Evolutionary conservation across 1,284 basidiomycete species (phyloP).

Genomic region (Moesziomyces parantarcticus): DNA sequence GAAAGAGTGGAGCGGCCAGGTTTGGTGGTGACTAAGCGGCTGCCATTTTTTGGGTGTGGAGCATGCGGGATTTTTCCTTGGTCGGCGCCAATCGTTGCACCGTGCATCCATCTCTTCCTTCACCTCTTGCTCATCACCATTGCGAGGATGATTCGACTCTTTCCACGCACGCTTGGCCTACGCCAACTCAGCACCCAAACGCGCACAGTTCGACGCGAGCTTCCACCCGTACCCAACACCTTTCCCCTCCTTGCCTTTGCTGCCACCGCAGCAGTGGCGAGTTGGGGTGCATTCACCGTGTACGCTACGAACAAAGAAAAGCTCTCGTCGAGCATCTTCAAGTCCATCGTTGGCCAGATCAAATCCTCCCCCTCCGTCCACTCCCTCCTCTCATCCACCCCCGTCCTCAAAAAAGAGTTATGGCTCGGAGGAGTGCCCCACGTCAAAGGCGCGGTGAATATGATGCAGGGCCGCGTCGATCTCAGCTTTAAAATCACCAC

Average conservation of each 20-base stretch:
- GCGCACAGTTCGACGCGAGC: background rate
- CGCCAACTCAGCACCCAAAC: too few relatives aligned
- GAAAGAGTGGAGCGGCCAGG: too few relatives aligned
- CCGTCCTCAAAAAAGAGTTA: conserved; percentile 15
- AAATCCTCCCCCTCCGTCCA: conserved; percentile 32
- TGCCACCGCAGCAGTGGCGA: conserved; percentile 11
- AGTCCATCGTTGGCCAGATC: conserved; percentile 46
- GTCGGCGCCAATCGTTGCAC: too few relatives aligned
- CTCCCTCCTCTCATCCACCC: conserved; percentile 28
- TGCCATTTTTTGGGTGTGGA: too few relatives aligned
- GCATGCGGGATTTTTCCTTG: too few relatives aligned
- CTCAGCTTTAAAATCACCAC: conserved; percentile 47
- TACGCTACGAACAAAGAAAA: conserved; percentile 63
- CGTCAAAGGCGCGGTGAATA: conserved; percentile 55
- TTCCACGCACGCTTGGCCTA: too few relatives aligned
- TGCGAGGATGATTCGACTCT: too few relatives aligned
- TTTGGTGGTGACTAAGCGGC: too few relatives aligned
- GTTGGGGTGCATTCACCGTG: conserved; percentile 49
- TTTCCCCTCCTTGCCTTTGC: conserved; percentile 10
- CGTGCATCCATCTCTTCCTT: too few relatives aligned
- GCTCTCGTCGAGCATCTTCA: conserved; percentile 50
- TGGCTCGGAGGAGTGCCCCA: conserved; percentile 36
- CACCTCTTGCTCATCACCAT: too few relatives aligned
- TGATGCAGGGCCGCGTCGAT: conserved; percentile 60
- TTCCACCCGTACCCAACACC: conserved; percentile 15